Conservation (phyloP, 768 basidiomycete species). For the Botryobasidium botryosum region DNA sequence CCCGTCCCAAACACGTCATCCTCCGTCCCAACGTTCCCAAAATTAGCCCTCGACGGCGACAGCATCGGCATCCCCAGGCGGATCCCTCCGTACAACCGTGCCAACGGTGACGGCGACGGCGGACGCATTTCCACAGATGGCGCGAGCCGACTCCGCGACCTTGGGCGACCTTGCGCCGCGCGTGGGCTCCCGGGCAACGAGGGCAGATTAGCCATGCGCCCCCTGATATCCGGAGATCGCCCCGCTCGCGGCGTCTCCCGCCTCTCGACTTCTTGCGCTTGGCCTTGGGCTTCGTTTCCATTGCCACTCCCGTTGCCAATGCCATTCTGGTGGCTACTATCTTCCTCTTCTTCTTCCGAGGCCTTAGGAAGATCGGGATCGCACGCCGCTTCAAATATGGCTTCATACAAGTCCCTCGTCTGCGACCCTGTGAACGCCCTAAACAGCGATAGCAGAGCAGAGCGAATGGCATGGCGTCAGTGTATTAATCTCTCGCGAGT, state of each 20-base stretch:
- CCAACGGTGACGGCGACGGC: neutral
- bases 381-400: conserved; percentile 56
- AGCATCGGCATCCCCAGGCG: conserved; percentile 9
- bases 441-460: neutral
- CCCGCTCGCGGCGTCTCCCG: too few species aligned
- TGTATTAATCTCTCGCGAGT: conserved; percentile 3
- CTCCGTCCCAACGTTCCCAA: neutral
- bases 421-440: conserved; percentile 51
- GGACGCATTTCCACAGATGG: neutral
- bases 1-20: conserved; percentile 3
- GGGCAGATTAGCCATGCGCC: too few species aligned
- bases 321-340: too few species aligned
- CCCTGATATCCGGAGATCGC: too few species aligned
- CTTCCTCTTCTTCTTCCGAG: conserved; percentile 8
- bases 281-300: too few species aligned
- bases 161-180: conserved; percentile 7
- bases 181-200: too few species aligned
- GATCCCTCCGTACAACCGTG: neutral
- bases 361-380: conserved; percentile 1
- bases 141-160: neutral
- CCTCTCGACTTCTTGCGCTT: too few species aligned
- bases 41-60: neutral
- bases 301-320: too few species aligned
- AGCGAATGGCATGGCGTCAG: neutral
- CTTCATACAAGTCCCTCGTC: conserved; percentile 50